phyloP scores from a whole-genome alignment of 176 grass and related monocot genomes.

The Elaeis guineensis region DNA sequence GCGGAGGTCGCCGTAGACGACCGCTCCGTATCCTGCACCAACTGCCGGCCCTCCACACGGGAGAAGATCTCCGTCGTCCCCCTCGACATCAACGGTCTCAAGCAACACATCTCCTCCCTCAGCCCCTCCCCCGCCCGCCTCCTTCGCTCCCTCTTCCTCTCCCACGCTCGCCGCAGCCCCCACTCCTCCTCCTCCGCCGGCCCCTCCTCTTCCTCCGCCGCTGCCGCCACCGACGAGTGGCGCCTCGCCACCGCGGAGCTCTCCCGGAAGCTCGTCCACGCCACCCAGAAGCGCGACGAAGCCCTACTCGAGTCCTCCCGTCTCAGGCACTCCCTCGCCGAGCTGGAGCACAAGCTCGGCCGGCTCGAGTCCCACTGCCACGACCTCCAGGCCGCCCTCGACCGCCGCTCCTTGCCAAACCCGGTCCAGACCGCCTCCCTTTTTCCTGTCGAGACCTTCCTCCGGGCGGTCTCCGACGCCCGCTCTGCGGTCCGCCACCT shows the following conservation, averaged over 20 bases:
- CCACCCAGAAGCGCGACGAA: conserved; percentile 17
- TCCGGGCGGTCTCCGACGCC: conserved; percentile 24
- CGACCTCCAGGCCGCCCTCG: conserved; percentile 17
- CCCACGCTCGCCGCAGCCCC: conserved; percentile 32
- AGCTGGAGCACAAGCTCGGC: conserved; percentile 72
- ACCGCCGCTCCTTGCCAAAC: background rate
- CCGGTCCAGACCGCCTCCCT: conserved; percentile 4
- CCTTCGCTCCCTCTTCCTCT: conserved; percentile 50
- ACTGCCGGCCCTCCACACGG: conserved; percentile 28
- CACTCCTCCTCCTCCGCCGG: conserved; percentile 40
- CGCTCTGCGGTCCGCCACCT: conserved; percentile 20
- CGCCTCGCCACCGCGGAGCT: conserved; percentile 11
- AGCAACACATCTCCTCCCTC: background rate
- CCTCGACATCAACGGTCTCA: background rate
- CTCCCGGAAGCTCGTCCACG: conserved; percentile 15
- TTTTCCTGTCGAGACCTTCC: conserved; percentile 16
- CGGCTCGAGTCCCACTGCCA: conserved; percentile 51
- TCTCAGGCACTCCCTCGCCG: conserved; percentile 20
- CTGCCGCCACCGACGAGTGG: conserved; percentile 10
- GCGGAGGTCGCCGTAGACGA: conserved; percentile 12
- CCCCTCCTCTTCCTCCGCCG: conserved; percentile 11
- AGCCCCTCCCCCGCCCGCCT: conserved; percentile 43
- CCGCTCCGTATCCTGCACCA: conserved; percentile 48
- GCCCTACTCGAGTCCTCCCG: conserved; percentile 15
- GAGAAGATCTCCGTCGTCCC: conserved; percentile 19